These are phyloP conservation scores for Hydnomerulius pinastri DNA, from an alignment of 768 basidiomycete species.

Conservation along the genomic window DNA sequence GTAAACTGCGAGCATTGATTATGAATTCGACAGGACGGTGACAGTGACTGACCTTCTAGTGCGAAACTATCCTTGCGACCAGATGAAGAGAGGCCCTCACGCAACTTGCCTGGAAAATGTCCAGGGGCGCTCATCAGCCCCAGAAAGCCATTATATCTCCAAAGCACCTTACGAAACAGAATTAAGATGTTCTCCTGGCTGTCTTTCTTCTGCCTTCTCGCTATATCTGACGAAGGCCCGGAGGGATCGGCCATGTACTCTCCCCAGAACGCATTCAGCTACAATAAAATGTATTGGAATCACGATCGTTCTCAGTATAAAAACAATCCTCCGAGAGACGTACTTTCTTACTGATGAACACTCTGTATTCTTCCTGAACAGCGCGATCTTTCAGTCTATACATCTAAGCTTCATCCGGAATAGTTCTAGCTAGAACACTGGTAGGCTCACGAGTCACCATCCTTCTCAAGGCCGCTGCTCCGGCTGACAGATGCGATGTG, in stretches of 20 bases:
- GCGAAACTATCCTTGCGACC: conserved; percentile 61
- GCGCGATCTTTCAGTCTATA: conserved; percentile 58
- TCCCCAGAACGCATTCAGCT: conserved; percentile 55
- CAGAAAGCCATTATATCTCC: background rate
- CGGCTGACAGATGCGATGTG: conserved; percentile 73
- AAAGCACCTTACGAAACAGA: conserved; percentile 58
- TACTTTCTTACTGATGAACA: conserved; percentile 68
- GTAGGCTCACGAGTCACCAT: conserved; percentile 68
- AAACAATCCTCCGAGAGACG: conserved; percentile 7
- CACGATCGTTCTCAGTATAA: background rate
- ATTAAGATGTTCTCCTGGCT: conserved; percentile 71
- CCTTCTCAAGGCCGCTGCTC: conserved; percentile 73
- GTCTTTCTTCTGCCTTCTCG: conserved; percentile 44
- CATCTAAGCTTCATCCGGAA: conserved; percentile 36
- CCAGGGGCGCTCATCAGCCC: background rate
- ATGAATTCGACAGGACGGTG: too few species aligned
- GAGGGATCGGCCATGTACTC: conserved; percentile 31
- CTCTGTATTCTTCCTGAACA: conserved; percentile 68
- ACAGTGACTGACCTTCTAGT: conserved; percentile 64
- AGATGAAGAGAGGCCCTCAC: conserved; percentile 71
- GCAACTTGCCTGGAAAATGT: conserved; percentile 61
- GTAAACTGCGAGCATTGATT: conserved; percentile 49
- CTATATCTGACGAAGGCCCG: conserved; percentile 12
- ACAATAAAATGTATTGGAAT: background rate
- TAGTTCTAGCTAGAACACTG: background rate